Evolutionary conservation across 805 yeast genomes (phyloP).

Genomic region (Nakazawaea ernobii): DNA sequence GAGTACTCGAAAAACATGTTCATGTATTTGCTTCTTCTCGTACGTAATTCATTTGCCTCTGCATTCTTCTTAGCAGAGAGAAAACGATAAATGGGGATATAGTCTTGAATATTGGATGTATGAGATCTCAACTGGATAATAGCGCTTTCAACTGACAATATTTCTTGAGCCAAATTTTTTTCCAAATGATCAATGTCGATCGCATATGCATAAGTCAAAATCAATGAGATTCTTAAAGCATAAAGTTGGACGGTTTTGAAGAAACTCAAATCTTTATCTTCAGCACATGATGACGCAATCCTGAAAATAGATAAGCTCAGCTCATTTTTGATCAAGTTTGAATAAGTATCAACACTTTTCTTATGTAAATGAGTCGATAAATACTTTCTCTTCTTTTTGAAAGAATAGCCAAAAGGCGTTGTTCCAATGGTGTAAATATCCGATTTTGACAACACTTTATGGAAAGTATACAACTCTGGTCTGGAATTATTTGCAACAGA

Average conservation of each 20-base stretch:
- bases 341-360: conserved; percentile 25
- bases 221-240: conserved; percentile 44
- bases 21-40: conserved; percentile 46
- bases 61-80: conserved; percentile 22
- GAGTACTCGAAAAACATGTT: conserved; percentile 24
- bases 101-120: conserved; percentile 49
- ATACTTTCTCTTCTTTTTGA: conserved; percentile 40
- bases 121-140: conserved; percentile 56
- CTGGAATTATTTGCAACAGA: conserved; percentile 57
- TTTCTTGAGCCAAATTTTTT: conserved; percentile 38
- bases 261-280: conserved; percentile 30
- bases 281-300: conserved; percentile 13
- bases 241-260: conserved; percentile 41
- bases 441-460: conserved; percentile 47
- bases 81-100: conserved; percentile 38
- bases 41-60: conserved; percentile 27
- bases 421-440: conserved; percentile 62
- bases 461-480: conserved; percentile 65
- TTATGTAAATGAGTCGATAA: conserved; percentile 39
- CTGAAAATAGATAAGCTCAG: conserved; percentile 19
- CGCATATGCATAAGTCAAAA: conserved; percentile 45
- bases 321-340: conserved; percentile 33
- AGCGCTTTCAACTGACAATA: conserved; percentile 48
- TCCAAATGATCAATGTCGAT: conserved; percentile 35
- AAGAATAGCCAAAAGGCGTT: conserved; percentile 50